phyloP scores from a whole-genome alignment of 495 filamentous ascomycete genomes.

The Letharia lupina region DNA sequence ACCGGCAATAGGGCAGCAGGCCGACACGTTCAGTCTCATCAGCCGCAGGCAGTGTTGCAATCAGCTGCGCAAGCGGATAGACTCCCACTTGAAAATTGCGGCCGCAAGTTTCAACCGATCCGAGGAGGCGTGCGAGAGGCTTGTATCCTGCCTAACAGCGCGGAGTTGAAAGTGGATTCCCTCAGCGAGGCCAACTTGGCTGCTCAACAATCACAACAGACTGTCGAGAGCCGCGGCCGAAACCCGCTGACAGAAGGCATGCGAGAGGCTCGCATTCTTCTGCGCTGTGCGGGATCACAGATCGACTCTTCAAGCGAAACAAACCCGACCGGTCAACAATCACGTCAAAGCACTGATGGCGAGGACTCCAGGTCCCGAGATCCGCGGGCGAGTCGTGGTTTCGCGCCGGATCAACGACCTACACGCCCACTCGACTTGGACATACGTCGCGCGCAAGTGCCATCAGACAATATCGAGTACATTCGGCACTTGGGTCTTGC shows the following conservation, averaged over 20 bases:
- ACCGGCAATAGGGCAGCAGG: constrained; percentile 53
- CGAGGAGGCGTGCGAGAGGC: constrained; percentile 44
- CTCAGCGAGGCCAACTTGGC: constrained; percentile 13
- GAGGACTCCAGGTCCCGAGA: constrained; percentile 20
- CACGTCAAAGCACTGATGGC: constrained; percentile 23
- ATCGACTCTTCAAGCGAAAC: constrained; percentile 19
- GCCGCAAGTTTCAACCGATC: constrained; percentile 18
- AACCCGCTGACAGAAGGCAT: constrained; percentile 32
- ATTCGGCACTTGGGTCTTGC: constrained; percentile 61
- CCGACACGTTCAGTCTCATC: constrained; percentile 37
- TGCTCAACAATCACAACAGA: constrained; percentile 9
- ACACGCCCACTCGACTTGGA: constrained; percentile 66
- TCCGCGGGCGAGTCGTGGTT: constrained; percentile 15
- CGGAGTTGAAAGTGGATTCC: constrained; percentile 16
- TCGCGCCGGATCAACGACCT: constrained; percentile 53
- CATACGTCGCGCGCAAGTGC: constrained; percentile 54
- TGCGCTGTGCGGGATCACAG: constrained; percentile 14
- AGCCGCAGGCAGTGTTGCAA: constrained; percentile 50
- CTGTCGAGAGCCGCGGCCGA: constrained; percentile 29
- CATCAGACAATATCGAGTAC: constrained; percentile 66
- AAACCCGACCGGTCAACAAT: not conserved
- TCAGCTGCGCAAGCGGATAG: constrained; percentile 30
- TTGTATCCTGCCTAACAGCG: constrained; percentile 32
- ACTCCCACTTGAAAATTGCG: constrained; percentile 30
- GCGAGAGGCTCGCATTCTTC: constrained; percentile 44